Evolutionary conservation across 371 early-diverging fungal species (phyloP), one percentile per base, ranked within the genome.

Genomic region (Lichtheimia ramosa): DNA sequence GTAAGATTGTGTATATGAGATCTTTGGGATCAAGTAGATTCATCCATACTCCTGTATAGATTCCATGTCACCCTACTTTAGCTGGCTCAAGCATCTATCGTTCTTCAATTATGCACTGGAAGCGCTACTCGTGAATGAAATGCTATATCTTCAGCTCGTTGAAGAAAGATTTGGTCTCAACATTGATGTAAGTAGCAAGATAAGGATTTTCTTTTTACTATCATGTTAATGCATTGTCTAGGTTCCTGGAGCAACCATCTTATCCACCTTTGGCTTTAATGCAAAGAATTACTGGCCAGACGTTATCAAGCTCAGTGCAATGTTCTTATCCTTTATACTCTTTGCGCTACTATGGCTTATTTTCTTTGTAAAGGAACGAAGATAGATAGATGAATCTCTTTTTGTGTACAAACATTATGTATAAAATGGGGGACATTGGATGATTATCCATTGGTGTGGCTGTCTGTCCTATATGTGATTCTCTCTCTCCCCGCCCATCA

Each of bases 81-180:
- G 85, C 15, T 93, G 92, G 85, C 73, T 96, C 14, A 89, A 92
- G 60, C 84, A 91, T 52, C 54, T 93, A 3, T 91, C 92, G 0
- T 90, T 93, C 65, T 97, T 95, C 69, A 92, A 94, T 58, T 89
- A 89, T 74, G 94, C 93, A 1, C 83, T 94, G 46, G 97, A 97
- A 65, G 93, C 95, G 0, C 69, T 95, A 52, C 75, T 93, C 3
- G 93, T 94, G 48, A 96, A 94, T 64, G 96, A 95, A 68, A 73
- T 95, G 54, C 71, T 86, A 0, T 86, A 89, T 28, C 62, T 95
- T 7, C 89, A 88, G 54, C 71, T 97, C 40, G 81, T 83, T 12
- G 95, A 94, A 52, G 86, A 88, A 51, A 83, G 92, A 43, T 89
- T 85, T 67, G 94, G 95, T 1, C 70, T 94, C 1, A 83, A 84